A percentile compares a stretch with the other conserved stretches of the same genome.
Evolutionary conservation across 2,329 filamentous ascomycete species (phyloP).

Genomic region (Tolypocladium ovalisporum): DNA sequence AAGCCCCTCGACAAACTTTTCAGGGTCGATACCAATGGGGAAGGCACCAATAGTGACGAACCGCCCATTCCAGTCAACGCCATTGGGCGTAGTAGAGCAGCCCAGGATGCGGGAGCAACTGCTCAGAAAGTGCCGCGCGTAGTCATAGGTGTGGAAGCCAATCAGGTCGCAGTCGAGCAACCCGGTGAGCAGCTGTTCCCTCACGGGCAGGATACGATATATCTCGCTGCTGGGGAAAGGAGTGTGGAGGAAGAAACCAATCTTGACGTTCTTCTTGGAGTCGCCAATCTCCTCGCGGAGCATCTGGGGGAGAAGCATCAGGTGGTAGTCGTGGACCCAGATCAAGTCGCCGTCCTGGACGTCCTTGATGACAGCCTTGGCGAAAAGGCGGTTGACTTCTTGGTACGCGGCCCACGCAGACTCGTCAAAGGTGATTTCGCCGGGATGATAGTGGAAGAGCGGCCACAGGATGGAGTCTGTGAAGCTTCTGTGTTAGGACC

Average conservation of each 20-base stretch:
- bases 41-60: slow-evolving; percentile 90
- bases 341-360: slow-evolving; percentile 89
- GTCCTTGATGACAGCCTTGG: slow-evolving; percentile 74
- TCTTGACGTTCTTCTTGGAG: slow-evolving; percentile 83
- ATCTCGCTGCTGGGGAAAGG: slow-evolving; percentile 96
- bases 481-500: not conserved
- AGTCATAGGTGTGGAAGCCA: slow-evolving; percentile 98
- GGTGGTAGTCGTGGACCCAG: slow-evolving; percentile 98
- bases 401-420: slow-evolving; percentile 87
- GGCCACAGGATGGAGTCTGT: slow-evolving; percentile 95
- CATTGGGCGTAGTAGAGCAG: slow-evolving; percentile 77
- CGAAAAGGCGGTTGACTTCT: slow-evolving; percentile 87
- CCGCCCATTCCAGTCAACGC: slow-evolving; percentile 81
- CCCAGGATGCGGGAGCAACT: slow-evolving; percentile 87
- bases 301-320: slow-evolving; percentile 95
- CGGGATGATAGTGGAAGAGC: slow-evolving; percentile 96
- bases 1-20: slow-evolving; percentile 86
- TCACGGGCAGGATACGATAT: slow-evolving; percentile 87
- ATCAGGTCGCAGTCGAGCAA: slow-evolving; percentile 90
- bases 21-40: slow-evolving; percentile 94
- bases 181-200: slow-evolving; percentile 77
- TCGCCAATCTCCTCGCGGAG: slow-evolving; percentile 78
- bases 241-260: slow-evolving; percentile 96
- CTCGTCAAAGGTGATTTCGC: slow-evolving; percentile 97
- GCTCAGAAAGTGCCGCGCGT: slow-evolving; percentile 94